Conservation (phyloP, 129 eudicot species). For the Flaveria linearis region DNA sequence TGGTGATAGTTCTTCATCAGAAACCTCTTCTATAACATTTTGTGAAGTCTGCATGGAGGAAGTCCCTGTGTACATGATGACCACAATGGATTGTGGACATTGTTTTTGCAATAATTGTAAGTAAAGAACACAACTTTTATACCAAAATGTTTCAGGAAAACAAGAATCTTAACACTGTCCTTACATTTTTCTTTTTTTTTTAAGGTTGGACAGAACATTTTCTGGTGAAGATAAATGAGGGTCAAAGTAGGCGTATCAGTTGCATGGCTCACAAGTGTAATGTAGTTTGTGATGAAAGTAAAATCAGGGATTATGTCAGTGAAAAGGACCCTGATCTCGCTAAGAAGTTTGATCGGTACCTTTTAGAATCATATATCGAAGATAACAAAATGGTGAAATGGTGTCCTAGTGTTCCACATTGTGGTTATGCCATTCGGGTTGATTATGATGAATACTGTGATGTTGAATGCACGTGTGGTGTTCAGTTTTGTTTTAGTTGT, state of each 20-base stretch:
- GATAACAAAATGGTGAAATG: slow-evolving; percentile 80
- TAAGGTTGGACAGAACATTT: slow-evolving; percentile 81
- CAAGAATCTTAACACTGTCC: neutral
- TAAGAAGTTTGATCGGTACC: slow-evolving; percentile 61
- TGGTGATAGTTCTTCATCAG: slow-evolving; percentile 18
- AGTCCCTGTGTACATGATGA: slow-evolving; percentile 38
- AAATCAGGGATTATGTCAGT: slow-evolving; percentile 47
- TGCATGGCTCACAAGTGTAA: slow-evolving; percentile 82
- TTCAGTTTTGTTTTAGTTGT: slow-evolving; percentile 76
- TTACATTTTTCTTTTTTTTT: slow-evolving; percentile 1
- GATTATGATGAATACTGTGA: slow-evolving; percentile 62
- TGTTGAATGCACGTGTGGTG: slow-evolving; percentile 79
- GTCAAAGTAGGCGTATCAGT: slow-evolving; percentile 66
- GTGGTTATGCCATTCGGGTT: slow-evolving; percentile 79
- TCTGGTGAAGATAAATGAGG: slow-evolving; percentile 77
- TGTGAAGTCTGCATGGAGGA: slow-evolving; percentile 71
- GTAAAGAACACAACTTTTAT: slow-evolving; percentile 9
- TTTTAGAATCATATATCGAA: slow-evolving; percentile 76
- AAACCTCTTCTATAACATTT: slow-evolving; percentile 25
- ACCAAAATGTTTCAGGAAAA: neutral
- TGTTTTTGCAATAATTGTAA: slow-evolving; percentile 75
- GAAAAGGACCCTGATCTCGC: slow-evolving; percentile 50
- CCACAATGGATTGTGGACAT: slow-evolving; percentile 89
- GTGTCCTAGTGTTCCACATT: slow-evolving; percentile 91
- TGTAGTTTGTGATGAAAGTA: slow-evolving; percentile 66